Evolutionary conservation across 2,329 filamentous ascomycete species (phyloP).

Genomic region (Cladophialophora bantiana): DNA sequence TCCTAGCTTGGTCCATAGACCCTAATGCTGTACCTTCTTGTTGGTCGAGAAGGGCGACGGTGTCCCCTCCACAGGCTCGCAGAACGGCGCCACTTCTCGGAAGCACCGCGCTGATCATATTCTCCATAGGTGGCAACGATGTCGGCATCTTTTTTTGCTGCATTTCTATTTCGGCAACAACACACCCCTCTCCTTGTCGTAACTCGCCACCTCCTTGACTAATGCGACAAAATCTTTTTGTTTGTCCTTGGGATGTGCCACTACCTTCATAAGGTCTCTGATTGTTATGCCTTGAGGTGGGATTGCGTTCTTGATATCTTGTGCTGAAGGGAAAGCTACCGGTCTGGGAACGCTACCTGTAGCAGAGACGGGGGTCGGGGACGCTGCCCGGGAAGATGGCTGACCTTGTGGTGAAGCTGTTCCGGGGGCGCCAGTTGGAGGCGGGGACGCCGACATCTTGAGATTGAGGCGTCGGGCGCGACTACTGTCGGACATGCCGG

Average conservation of each 20-base stretch:
- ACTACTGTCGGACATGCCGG: conserved; percentile 37
- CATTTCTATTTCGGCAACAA: conserved; percentile 31
- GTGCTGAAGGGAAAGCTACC: conserved; percentile 50
- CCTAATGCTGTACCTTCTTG: background rate
- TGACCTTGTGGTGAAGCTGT: conserved; percentile 40
- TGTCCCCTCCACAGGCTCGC: background rate
- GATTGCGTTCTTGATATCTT: conserved; percentile 57
- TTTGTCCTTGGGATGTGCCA: conserved; percentile 32
- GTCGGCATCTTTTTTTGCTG: background rate
- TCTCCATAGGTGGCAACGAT: background rate
- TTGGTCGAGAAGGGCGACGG: background rate
- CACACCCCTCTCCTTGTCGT: conserved; percentile 32
- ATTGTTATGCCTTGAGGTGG: conserved; percentile 54
- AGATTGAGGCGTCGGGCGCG: conserved; percentile 33
- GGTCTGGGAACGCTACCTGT: conserved; percentile 11
- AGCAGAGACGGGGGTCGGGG: conserved; percentile 58
- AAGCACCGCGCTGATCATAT: background rate
- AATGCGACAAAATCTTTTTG: conserved; percentile 29
- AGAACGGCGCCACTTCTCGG: background rate
- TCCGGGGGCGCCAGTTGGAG: conserved; percentile 24
- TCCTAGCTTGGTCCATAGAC: background rate
- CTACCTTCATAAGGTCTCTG: conserved; percentile 49
- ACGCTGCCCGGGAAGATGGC: conserved; percentile 64
- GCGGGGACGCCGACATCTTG: conserved; percentile 42
- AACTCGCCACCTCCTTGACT: conserved; percentile 32